Percentiles rank a stretch among this genome's conserved stretches.
Evolutionary conservation across 371 early-diverging fungal species (phyloP).

Genomic region (Lichtheimia ornata): DNA sequence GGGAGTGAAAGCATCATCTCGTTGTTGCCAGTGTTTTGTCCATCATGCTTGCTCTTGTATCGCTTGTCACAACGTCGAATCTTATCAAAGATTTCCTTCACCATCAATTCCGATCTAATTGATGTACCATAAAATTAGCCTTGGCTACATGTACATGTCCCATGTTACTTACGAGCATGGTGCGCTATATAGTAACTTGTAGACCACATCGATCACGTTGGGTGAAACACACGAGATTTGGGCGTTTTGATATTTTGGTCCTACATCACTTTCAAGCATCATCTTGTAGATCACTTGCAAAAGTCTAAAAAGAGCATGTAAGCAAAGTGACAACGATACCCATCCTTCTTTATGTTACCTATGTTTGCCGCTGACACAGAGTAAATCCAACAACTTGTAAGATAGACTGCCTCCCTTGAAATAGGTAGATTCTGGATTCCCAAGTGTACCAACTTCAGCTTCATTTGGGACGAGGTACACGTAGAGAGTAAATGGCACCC

Average conservation of each 20-base stretch:
- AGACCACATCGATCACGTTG: slow-evolving; percentile 75
- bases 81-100: slow-evolving; percentile 77
- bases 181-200: slow-evolving; percentile 74
- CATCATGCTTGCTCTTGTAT: slow-evolving; percentile 39
- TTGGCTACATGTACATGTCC: background rate
- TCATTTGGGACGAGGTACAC: slow-evolving; percentile 71
- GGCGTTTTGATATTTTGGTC: slow-evolving; percentile 60
- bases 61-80: slow-evolving; percentile 70
- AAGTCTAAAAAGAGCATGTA: slow-evolving; percentile 33
- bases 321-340: background rate
- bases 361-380: slow-evolving; percentile 75
- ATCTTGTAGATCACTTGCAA: slow-evolving; percentile 78
- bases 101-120: slow-evolving; percentile 65
- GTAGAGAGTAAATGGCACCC: slow-evolving; percentile 77
- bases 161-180: slow-evolving; percentile 68
- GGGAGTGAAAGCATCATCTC: slow-evolving; percentile 45
- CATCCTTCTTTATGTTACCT: slow-evolving; percentile 26
- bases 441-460: slow-evolving; percentile 52
- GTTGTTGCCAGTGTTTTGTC: background rate
- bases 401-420: slow-evolving; percentile 71
- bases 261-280: slow-evolving; percentile 75
- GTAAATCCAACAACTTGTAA: slow-evolving; percentile 66
- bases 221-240: slow-evolving; percentile 72
- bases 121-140: background rate
- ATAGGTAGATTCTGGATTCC: slow-evolving; percentile 63